phyloP scores from a whole-genome alignment of 2,329 filamentous ascomycete genomes.

The Neonectria hederae region DNA sequence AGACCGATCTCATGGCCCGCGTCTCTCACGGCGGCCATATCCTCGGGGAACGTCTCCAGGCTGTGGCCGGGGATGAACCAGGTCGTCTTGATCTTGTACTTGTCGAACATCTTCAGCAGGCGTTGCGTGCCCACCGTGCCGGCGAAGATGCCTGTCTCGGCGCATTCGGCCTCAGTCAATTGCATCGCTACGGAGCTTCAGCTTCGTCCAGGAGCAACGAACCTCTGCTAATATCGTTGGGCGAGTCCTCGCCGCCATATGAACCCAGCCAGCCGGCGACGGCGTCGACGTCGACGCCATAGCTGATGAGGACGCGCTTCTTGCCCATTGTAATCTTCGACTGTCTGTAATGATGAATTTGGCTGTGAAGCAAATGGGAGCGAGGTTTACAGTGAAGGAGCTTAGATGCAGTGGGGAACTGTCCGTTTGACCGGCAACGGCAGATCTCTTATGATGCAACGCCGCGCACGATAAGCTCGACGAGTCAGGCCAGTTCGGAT shows the following conservation, averaged over 20 bases:
- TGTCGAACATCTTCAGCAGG: slow-evolving; percentile 75
- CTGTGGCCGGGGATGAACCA: slow-evolving; percentile 62
- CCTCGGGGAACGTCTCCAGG: slow-evolving; percentile 60
- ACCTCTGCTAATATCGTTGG: slow-evolving; percentile 76
- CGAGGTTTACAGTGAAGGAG: background rate
- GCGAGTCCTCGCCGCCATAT: slow-evolving; percentile 77
- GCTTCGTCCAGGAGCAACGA: background rate
- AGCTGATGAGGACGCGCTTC: slow-evolving; percentile 56
- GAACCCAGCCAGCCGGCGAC: slow-evolving; percentile 80
- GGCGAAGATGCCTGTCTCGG: slow-evolving; percentile 66
- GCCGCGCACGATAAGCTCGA: slow-evolving; percentile 4
- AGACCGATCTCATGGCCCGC: slow-evolving; percentile 61
- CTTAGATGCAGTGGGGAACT: background rate
- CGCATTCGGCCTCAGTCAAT: background rate
- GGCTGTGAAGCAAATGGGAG: background rate
- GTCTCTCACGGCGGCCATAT: slow-evolving; percentile 55
- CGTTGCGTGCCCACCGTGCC: slow-evolving; percentile 73
- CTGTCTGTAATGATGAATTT: background rate
- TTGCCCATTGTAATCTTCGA: slow-evolving; percentile 41
- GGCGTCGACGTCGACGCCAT: slow-evolving; percentile 80
- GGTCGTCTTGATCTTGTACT: slow-evolving; percentile 74
- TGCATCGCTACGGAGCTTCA: background rate
- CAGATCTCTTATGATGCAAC: slow-evolving; percentile 13
- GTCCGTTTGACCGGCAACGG: background rate
- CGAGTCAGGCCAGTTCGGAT: background rate